Conservation (phyloP, 331 rosid genomes). For the Telfairia occidentalis region DNA sequence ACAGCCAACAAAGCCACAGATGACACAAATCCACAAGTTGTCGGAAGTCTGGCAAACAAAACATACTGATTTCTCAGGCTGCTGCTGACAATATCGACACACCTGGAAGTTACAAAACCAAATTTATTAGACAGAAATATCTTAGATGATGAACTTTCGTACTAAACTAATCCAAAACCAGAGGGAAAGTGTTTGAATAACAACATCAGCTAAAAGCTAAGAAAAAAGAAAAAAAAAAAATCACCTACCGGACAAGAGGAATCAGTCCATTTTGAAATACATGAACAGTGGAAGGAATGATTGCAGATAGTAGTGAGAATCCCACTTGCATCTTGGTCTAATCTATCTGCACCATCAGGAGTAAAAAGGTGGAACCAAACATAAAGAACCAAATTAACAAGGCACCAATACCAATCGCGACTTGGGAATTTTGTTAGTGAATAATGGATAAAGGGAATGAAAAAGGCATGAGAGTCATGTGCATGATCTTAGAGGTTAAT, state of each 20-base stretch:
- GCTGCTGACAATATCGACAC: constrained; percentile 94
- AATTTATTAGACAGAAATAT: background rate
- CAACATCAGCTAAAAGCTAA: background rate
- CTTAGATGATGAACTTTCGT: background rate
- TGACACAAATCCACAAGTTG: constrained; percentile 92
- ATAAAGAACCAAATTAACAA: background rate
- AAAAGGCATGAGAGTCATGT: background rate
- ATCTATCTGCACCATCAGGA: constrained; percentile 46
- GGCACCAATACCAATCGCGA: background rate
- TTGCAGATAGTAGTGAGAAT: constrained; percentile 94
- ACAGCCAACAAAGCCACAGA: constrained; percentile 96
- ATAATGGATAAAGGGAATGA: background rate
- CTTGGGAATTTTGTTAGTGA: background rate
- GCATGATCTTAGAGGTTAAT: background rate
- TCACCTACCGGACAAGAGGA: constrained; percentile 90
- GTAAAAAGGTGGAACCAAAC: background rate
- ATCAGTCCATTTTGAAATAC: constrained; percentile 93
- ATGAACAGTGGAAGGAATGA: constrained; percentile 91
- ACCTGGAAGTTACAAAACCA: constrained; percentile 35
- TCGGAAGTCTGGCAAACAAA: constrained; percentile 83
- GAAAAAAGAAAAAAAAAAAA: constrained; percentile 15
- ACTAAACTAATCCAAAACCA: background rate
- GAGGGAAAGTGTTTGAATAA: background rate
- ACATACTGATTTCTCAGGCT: constrained; percentile 84
- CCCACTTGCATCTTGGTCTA: constrained; percentile 79